Conservation (phyloP, 495 filamentous ascomycete genomes). For the Aspergillus haitiensis region DNA sequence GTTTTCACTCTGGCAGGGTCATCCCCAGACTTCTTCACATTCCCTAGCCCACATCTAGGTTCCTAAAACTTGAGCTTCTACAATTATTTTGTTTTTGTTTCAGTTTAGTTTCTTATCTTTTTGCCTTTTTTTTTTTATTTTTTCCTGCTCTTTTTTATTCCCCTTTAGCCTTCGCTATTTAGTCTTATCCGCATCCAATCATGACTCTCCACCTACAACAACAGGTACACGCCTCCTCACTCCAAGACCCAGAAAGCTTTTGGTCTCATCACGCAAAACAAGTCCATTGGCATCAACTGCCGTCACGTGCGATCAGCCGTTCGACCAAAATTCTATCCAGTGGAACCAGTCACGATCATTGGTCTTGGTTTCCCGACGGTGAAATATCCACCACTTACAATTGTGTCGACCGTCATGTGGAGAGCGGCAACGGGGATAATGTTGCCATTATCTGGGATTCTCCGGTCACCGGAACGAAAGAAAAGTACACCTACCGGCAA, state of each 20-base stretch:
- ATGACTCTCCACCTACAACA: conserved; percentile 39
- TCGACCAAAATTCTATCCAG: conserved; percentile 50
- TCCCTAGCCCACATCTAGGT: not conserved
- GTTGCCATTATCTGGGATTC: conserved; percentile 86
- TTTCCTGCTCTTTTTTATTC: not conserved
- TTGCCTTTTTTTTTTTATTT: not conserved
- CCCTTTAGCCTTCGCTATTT: too few species aligned
- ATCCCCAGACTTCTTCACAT: not conserved
- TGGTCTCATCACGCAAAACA: conserved; percentile 74
- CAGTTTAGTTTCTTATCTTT: not conserved
- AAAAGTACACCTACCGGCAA: conserved; percentile 69
- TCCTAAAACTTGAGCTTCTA: not conserved
- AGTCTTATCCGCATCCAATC: not conserved
- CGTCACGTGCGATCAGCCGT: conserved; percentile 39
- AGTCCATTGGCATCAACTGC: conserved; percentile 77
- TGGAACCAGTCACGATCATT: conserved; percentile 56
- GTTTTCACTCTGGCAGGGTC: not conserved
- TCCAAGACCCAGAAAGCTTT: conserved; percentile 63
- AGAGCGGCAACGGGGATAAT: conserved; percentile 66
- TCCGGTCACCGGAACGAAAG: conserved; percentile 74
- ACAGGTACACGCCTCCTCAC: conserved; percentile 39
- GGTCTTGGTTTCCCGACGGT: conserved; percentile 88
- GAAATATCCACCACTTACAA: conserved; percentile 90
- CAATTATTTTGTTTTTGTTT: not conserved
- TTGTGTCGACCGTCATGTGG: conserved; percentile 85